Evolutionary conservation across 2,329 filamentous ascomycete genomes (phyloP), one percentile per base, ranked within the genome.

Genomic region (Colletotrichum aenigma): DNA sequence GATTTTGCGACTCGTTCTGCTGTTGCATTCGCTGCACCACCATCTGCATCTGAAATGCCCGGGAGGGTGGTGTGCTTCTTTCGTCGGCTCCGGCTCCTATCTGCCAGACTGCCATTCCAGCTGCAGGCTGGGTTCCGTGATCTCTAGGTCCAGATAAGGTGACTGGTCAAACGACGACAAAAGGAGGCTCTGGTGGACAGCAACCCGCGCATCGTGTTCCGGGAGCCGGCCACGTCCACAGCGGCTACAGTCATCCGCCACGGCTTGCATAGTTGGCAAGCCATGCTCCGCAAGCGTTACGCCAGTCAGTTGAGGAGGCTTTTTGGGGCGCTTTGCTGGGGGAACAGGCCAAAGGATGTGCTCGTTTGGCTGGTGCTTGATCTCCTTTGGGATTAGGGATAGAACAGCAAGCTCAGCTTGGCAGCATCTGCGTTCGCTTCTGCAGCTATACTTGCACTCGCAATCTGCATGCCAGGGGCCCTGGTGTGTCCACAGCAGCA

Each of bases 271-370:
- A 66, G 64, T 32, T 18, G 58, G 38, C 16, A 52, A 56, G 74
- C 70, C 70, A 34, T 32, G 68, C 30, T 43, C 58, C 32, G 73
- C 70, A 75, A 75, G 73, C 56, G 70, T 73, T 60, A 24, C 43
- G 73, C 58, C 73, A 75, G 73, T 75, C 73, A 67, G 69, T 75
- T 72, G 73, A 72, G 73, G 69, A 66, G 64, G 69, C 60, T 34
- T 32, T 32, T 58, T 24, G 36, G 32, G 66, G 43, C 60, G 61
- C 32, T 65, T 74, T 61, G 36, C 70, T 55, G 18, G 52, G 66
- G 34, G 24, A 62, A 70, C 69, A 66, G 72, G 24, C 34, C 65
- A 55, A 61, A 18, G 38, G 18, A 24, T 38, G 24, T 30, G 43
- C 43, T 52, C 43, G 43, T 52, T 52, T 52, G 43, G 66, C 34